Base-by-base conservation (phyloP, 495 filamentous ascomycete species). In the Lasiosphaeriaceae sp. region DNA sequence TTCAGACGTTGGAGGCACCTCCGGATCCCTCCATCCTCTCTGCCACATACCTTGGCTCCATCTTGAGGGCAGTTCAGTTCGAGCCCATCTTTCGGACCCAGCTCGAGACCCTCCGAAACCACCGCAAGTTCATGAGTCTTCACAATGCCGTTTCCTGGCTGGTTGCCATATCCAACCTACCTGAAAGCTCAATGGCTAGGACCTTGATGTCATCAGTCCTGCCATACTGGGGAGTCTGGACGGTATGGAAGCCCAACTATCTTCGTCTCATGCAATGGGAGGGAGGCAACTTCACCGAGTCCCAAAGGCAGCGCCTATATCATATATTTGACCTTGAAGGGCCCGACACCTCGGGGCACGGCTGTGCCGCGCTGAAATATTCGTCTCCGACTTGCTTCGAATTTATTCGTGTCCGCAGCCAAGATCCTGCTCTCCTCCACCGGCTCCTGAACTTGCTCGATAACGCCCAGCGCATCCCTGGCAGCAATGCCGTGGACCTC, bases 241-340 rank as follows among this genome's bases (percentile, higher is more conserved):
- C 54, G 9, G 43, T 29, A 3, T 63, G 61, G 61, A 58, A 35
- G 22, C 61, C 61, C 2, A 41, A 63, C 24, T 47, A 46, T 3
- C 16, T 26, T 12, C 61, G 61, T 3, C 31, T 63, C 9, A 54
- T 48, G 50, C 43, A 50, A 17, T 63, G 61, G 61, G 61, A 63
- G 47, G 56, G 39, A 16, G 61, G 52, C 5, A 41, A 12, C 12
- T 54, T 63, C 31, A 52, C 61, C n/a, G 45, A 57, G 12, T 9
- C 11, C 29, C 61, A 63, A n/a, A 53, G 26, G 23, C 48, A 34
- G 44, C 52, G 46, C 26, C 57, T 63, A 5, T 34, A 12, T 20
- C 49, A 3, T 1, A 47, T 63, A 12, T 63, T 63, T 41, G 57
- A 63, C 35, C 57, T 63, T 19, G 56, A 63, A 47, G 61, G 56